Evolutionary conservation across 2,329 filamentous ascomycete genomes (phyloP).

Genomic region (Xylaria arbuscula): DNA sequence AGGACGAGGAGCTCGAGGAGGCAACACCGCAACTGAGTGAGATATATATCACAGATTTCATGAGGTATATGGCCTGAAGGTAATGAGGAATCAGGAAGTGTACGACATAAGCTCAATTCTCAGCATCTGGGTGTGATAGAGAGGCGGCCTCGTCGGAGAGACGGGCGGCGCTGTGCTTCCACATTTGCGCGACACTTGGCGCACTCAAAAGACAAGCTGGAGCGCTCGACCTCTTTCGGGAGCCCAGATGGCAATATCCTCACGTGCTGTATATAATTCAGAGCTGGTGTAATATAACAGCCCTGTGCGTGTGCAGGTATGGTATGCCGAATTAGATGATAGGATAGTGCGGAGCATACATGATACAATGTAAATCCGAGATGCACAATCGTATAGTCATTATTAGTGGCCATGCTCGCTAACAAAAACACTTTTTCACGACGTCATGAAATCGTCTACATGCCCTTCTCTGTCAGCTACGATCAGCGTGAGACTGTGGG

Average conservation of each 20-base stretch:
- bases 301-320: not conserved
- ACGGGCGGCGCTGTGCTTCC: not conserved
- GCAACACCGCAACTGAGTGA: slow-evolving; percentile 20
- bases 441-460: too few species aligned
- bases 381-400: too few species aligned
- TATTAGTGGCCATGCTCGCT: too few species aligned
- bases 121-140: not conserved
- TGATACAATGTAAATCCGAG: not conserved
- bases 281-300: not conserved
- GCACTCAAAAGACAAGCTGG: not conserved
- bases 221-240: not conserved
- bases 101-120: not conserved
- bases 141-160: not conserved
- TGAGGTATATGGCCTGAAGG: not conserved
- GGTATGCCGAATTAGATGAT: not conserved
- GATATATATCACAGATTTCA: not conserved
- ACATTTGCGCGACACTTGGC: not conserved
- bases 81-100: not conserved
- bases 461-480: too few species aligned
- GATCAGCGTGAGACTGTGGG: too few species aligned
- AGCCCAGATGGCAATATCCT: not conserved
- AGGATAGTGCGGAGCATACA: not conserved
- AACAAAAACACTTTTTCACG: too few species aligned
- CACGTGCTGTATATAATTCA: not conserved
- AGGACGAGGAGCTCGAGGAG: slow-evolving; percentile 42